These are phyloP conservation scores for Aspergillus candidus DNA, from an alignment of 2,329 filamentous ascomycete genomes.

Conservation along the genomic window DNA sequence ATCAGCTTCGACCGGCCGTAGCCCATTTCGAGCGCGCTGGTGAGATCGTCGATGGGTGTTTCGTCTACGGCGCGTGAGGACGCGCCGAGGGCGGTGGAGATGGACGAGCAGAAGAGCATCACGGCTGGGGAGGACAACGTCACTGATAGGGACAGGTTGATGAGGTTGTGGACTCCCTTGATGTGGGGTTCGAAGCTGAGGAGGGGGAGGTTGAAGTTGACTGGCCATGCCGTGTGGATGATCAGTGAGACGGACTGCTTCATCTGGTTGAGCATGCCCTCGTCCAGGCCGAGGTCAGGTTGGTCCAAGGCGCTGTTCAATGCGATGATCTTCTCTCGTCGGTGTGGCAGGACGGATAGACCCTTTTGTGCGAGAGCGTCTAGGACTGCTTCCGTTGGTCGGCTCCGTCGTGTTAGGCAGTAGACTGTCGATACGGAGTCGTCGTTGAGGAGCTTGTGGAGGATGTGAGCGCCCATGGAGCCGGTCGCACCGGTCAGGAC, in stretches of 20 bases:
- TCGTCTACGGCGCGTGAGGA: conserved; percentile 8
- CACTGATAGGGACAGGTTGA: conserved; percentile 41
- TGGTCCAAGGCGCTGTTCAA: conserved; percentile 37
- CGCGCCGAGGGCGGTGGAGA: conserved; percentile 34
- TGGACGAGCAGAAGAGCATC: conserved; percentile 48
- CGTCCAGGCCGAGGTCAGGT: conserved; percentile 37
- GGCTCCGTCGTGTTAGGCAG: conserved; percentile 31
- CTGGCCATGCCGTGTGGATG: conserved; percentile 51
- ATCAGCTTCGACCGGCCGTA: conserved; percentile 30
- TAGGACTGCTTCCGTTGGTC: conserved; percentile 19
- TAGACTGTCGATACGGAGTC: conserved; percentile 30
- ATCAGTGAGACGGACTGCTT: conserved; percentile 40
- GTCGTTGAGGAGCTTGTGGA: conserved; percentile 34
- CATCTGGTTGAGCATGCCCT: conserved; percentile 33
- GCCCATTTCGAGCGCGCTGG: conserved; percentile 22
- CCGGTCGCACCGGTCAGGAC: conserved; percentile 43
- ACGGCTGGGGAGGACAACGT: conserved; percentile 24
- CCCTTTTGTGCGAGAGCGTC: conserved; percentile 16
- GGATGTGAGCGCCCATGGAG: conserved; percentile 38
- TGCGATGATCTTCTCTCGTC: conserved; percentile 34
- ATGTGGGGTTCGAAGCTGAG: conserved; percentile 45
- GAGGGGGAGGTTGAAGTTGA: conserved; percentile 50
- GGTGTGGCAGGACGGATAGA: conserved; percentile 17
- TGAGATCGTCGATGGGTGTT: conserved; percentile 7
- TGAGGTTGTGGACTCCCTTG: conserved; percentile 39